Evolutionary conservation across 129 eudicot genomes (phyloP).

Genomic region (Oenanthe sinensis): DNA sequence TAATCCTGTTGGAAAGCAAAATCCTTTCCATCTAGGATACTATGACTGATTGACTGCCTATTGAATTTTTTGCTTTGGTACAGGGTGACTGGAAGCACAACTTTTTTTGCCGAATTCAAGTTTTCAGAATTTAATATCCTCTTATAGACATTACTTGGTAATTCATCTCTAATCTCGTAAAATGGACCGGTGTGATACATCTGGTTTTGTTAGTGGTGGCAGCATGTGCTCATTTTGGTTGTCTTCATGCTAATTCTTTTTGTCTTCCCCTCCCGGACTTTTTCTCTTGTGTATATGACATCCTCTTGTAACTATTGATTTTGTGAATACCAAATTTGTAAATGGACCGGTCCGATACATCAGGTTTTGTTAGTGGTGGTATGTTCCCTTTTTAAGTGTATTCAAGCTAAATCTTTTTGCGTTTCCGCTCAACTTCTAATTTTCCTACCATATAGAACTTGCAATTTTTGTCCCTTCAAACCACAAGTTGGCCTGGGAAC

Average conservation of each 20-base stretch:
- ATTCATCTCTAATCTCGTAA: neutral
- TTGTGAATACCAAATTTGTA: neutral
- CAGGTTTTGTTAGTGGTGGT: slow-evolving; percentile 61
- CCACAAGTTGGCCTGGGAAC: neutral
- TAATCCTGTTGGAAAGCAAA: neutral
- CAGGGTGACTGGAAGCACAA: neutral
- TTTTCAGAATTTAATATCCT: neutral
- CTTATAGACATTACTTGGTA: neutral
- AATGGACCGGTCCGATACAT: slow-evolving; percentile 52
- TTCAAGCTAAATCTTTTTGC: neutral
- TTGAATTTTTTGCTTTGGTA: neutral
- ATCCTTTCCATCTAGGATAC: neutral
- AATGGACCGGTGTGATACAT: slow-evolving; percentile 58
- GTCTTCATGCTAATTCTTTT: neutral
- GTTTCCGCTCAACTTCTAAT: neutral
- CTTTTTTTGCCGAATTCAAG: neutral
- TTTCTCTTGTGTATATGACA: neutral
- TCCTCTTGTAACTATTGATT: neutral
- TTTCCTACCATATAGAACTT: neutral
- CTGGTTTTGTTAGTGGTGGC: slow-evolving; percentile 66
- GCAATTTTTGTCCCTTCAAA: slow-evolving; percentile 10
- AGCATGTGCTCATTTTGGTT: slow-evolving; percentile 2
- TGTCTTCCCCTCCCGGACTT: neutral
- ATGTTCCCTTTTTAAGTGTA: neutral
- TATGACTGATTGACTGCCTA: neutral